Evolutionary conservation across 2,329 filamentous ascomycete species (phyloP).

Genomic region (Arthroderma sp.): DNA sequence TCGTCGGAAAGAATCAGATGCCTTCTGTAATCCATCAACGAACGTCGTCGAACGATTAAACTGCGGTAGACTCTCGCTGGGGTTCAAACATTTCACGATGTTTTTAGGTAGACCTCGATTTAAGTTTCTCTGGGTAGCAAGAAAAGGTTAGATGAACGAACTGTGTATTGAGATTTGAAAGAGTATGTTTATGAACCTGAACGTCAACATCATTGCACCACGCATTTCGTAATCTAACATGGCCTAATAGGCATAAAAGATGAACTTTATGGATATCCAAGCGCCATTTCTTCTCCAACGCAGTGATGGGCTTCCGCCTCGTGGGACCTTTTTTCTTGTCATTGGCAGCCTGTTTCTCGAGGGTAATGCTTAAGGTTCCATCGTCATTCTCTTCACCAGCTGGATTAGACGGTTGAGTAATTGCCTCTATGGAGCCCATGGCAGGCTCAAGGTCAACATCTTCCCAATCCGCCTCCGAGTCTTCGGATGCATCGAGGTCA

Average conservation of each 20-base stretch:
- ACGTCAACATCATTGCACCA: constrained; percentile 74
- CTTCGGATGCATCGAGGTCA: constrained; percentile 41
- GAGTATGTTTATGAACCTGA: constrained; percentile 35
- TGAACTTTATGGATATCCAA: constrained; percentile 77
- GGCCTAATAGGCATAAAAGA: constrained; percentile 66
- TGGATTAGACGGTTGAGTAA: constrained; percentile 13
- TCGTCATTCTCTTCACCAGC: constrained; percentile 8
- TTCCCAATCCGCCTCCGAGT: constrained; percentile 44
- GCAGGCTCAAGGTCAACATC: constrained; percentile 39
- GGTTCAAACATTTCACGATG: constrained; percentile 54
- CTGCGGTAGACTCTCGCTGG: constrained; percentile 53
- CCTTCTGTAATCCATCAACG: constrained; percentile 62
- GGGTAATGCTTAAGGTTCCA: constrained; percentile 24
- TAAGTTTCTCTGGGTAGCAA: constrained; percentile 31
- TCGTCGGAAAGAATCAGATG: constrained; percentile 51
- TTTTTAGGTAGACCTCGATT: constrained; percentile 53
- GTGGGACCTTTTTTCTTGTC: constrained; percentile 14
- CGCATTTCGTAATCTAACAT: constrained; percentile 62
- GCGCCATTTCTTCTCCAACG: constrained; percentile 46
- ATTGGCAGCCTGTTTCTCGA: constrained; percentile 20
- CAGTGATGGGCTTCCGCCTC: constrained; percentile 41
- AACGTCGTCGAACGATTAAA: constrained; percentile 65
- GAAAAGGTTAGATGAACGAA: background rate
- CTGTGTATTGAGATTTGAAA: constrained; percentile 10
- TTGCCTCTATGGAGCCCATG: constrained; percentile 14